A percentile compares a stretch with the other conserved stretches of the same genome.
These are phyloP conservation scores for Monotropa hypopitys DNA, from an alignment of 179 eudicot genomes.

Conservation along the genomic window DNA sequence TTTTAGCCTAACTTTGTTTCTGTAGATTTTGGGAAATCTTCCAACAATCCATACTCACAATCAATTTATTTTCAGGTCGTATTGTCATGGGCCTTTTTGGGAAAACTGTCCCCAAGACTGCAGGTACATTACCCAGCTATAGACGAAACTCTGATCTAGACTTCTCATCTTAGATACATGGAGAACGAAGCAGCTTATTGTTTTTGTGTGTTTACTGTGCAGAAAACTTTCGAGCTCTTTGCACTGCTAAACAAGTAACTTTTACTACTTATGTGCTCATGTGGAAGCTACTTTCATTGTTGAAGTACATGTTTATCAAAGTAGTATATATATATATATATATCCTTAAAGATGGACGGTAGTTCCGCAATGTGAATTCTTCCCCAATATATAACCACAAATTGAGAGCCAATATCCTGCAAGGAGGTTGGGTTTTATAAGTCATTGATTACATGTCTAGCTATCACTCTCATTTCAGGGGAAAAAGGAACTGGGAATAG, in stretches of 20 bases:
- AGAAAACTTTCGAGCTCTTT: conserved; percentile 96
- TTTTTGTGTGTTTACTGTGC: conserved; percentile 14
- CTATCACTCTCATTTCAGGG: conserved; percentile 28
- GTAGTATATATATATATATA: background rate
- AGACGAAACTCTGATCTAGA: background rate
- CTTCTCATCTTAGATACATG: background rate
- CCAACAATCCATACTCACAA: background rate
- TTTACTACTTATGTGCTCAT: conserved; percentile 14
- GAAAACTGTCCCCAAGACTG: conserved; percentile 83
- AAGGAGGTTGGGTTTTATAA: background rate
- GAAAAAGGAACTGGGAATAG: conserved; percentile 78
- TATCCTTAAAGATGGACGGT: background rate
- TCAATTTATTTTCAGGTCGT: conserved; percentile 45
- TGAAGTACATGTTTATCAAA: background rate
- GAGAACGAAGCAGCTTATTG: background rate
- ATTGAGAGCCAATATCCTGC: background rate
- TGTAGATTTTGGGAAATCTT: too few species aligned
- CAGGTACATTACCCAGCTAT: conserved; percentile 29
- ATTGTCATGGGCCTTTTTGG: conserved; percentile 86
- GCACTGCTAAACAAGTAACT: conserved; percentile 67
- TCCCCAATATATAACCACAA: background rate
- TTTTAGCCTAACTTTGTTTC: too few species aligned
- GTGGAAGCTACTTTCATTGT: background rate
- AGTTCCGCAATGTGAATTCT: background rate
- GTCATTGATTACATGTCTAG: background rate